These are phyloP conservation scores for Bromus sterilis DNA, from an alignment of 176 grass and related monocot genomes.

Conservation along the genomic window DNA sequence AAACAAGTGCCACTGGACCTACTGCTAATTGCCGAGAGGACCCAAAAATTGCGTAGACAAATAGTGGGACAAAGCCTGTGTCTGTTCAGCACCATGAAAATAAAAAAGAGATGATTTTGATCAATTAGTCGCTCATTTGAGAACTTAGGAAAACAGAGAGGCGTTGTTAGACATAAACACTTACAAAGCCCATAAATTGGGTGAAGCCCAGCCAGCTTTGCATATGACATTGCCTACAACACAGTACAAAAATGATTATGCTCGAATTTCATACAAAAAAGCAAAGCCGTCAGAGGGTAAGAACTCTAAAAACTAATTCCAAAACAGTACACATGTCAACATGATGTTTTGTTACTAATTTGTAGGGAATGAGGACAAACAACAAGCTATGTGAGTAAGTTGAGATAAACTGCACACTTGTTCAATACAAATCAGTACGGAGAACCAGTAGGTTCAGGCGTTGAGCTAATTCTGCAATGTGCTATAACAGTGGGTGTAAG, in stretches of 20 bases:
- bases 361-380: not conserved
- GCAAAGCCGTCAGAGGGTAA: not conserved
- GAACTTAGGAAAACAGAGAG: not conserved
- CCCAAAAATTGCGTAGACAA: constrained; percentile 85
- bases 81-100: constrained; percentile 48
- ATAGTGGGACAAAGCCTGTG: constrained; percentile 74
- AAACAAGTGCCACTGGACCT: constrained; percentile 86
- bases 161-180: constrained; percentile 5
- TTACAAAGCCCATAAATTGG: constrained; percentile 98
- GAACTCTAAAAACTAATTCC: not conserved
- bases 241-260: not conserved
- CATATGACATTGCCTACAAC: constrained; percentile 84
- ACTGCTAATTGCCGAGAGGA: constrained; percentile 86
- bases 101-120: constrained; percentile 23
- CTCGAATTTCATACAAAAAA: not conserved
- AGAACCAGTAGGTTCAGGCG: not conserved
- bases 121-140: constrained; percentile 13
- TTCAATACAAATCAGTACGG: not conserved
- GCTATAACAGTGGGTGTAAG: not conserved
- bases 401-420: not conserved
- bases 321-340: not conserved
- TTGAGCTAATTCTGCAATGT: not conserved
- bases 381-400: not conserved
- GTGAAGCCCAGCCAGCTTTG: constrained; percentile 90
- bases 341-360: not conserved